These are phyloP conservation scores for Chamaecrista fasciculata DNA, from an alignment of 306 rosid species.

Conservation along the genomic window DNA sequence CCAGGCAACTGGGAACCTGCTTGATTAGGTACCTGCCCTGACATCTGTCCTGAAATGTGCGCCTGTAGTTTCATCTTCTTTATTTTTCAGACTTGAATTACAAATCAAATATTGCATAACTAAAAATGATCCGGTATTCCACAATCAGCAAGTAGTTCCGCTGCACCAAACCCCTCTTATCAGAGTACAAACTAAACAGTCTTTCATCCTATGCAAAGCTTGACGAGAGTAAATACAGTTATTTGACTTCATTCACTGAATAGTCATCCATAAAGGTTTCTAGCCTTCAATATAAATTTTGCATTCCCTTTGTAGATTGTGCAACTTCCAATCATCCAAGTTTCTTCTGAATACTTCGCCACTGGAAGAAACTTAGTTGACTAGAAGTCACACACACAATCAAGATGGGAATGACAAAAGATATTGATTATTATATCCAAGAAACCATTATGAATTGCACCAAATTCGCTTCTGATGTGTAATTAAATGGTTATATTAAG, in stretches of 20 bases:
- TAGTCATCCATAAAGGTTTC: too few species aligned
- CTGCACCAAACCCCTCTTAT: constrained; percentile 19
- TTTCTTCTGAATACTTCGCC: too few species aligned
- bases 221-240: background rate
- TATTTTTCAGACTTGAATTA: background rate
- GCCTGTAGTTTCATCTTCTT: constrained; percentile 58
- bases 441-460: constrained; percentile 10
- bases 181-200: background rate
- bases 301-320: too few species aligned
- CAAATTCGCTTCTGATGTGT: constrained; percentile 8
- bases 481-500: constrained; percentile 17
- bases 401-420: background rate
- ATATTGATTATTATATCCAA: background rate
- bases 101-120: constrained; percentile 28
- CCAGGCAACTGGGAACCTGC: constrained; percentile 64
- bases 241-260: background rate
- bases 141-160: constrained; percentile 23
- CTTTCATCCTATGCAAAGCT: background rate
- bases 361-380: background rate
- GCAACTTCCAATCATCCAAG: too few species aligned
- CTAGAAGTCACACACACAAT: background rate
- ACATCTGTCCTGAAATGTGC: constrained; percentile 62
- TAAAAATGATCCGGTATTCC: constrained; percentile 18
- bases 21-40: constrained; percentile 75
- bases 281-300: background rate